These are phyloP conservation scores for Diaporthe destruens DNA, from an alignment of 2,329 filamentous ascomycete species.

Conservation along the genomic window DNA sequence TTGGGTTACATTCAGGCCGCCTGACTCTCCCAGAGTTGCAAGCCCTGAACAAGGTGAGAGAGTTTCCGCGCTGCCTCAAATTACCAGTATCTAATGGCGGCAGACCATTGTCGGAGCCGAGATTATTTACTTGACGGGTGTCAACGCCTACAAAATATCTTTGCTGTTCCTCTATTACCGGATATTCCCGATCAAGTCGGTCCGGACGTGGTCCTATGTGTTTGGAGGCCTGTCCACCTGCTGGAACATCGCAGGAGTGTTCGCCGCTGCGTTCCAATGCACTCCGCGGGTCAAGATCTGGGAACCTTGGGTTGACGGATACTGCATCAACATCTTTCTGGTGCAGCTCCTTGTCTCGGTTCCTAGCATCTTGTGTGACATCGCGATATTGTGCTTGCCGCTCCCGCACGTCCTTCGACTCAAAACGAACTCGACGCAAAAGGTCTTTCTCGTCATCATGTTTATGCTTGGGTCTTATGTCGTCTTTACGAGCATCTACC, in stretches of 20 bases:
- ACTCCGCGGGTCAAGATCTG: conserved; percentile 35
- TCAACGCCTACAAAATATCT: conserved; percentile 36
- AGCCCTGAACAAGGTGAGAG: conserved; percentile 19
- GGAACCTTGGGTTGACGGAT: conserved; percentile 34
- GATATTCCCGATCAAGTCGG: conserved; percentile 27
- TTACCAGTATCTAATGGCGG: background rate
- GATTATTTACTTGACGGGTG: conserved; percentile 32
- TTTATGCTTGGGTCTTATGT: conserved; percentile 36
- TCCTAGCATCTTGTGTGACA: conserved; percentile 33
- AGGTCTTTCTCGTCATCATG: conserved; percentile 32
- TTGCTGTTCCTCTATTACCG: conserved; percentile 39
- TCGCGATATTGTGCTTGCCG: conserved; percentile 34
- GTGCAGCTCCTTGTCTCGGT: conserved; percentile 34
- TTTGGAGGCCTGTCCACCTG: conserved; percentile 34
- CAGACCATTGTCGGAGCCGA: conserved; percentile 35
- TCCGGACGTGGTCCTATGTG: conserved; percentile 34
- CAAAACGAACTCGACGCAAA: conserved; percentile 36
- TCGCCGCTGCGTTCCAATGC: conserved; percentile 36
- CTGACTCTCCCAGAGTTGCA: conserved; percentile 27
- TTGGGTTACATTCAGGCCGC: conserved; percentile 30
- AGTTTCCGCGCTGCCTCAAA: background rate
- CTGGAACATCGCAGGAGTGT: conserved; percentile 36
- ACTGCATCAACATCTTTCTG: conserved; percentile 35
- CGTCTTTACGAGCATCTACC: conserved; percentile 37
- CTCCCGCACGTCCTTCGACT: conserved; percentile 35